phyloP scores from a whole-genome alignment of 805 yeast genomes.

The Ogataea pini region DNA sequence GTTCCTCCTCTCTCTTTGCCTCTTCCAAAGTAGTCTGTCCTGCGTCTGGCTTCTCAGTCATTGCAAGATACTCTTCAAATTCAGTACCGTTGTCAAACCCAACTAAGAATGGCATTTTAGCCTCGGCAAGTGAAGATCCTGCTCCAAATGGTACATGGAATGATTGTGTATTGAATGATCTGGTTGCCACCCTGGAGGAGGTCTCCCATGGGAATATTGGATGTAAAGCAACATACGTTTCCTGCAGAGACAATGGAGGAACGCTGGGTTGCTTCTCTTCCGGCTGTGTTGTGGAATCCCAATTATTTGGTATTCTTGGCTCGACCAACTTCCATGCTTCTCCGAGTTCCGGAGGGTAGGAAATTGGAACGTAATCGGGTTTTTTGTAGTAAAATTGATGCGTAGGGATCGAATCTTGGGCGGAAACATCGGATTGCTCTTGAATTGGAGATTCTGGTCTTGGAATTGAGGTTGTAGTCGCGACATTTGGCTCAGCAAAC shows the following conservation, averaged over 20 bases:
- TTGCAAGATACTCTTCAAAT: slow-evolving; percentile 14
- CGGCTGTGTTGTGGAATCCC: slow-evolving; percentile 18
- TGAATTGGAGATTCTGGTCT: too few species aligned
- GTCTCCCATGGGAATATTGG: slow-evolving; percentile 42
- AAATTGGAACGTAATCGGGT: slow-evolving; percentile 30
- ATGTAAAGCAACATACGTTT: slow-evolving; percentile 28
- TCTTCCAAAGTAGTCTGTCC: slow-evolving; percentile 4
- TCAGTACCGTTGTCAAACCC: slow-evolving; percentile 18
- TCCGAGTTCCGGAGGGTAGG: slow-evolving; percentile 27
- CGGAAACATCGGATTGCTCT: too few species aligned
- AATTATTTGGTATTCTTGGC: slow-evolving; percentile 19
- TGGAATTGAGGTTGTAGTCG: too few species aligned
- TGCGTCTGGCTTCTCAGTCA: slow-evolving; percentile 3
- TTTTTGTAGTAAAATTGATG: slow-evolving; percentile 24
- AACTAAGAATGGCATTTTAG: slow-evolving; percentile 13
- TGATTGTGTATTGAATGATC: slow-evolving; percentile 23
- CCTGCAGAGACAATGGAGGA: slow-evolving; percentile 8
- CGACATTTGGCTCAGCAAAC: neutral
- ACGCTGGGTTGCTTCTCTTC: neutral
- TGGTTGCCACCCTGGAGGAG: slow-evolving; percentile 11
- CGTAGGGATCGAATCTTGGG: too few species aligned
- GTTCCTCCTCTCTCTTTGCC: slow-evolving; percentile 15
- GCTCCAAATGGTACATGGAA: neutral
- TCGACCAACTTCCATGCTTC: slow-evolving; percentile 37
- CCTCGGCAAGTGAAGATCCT: neutral